Conservation (phyloP, 192 early-diverging fungal genomes). For the Entophlyctis luteolus region DNA sequence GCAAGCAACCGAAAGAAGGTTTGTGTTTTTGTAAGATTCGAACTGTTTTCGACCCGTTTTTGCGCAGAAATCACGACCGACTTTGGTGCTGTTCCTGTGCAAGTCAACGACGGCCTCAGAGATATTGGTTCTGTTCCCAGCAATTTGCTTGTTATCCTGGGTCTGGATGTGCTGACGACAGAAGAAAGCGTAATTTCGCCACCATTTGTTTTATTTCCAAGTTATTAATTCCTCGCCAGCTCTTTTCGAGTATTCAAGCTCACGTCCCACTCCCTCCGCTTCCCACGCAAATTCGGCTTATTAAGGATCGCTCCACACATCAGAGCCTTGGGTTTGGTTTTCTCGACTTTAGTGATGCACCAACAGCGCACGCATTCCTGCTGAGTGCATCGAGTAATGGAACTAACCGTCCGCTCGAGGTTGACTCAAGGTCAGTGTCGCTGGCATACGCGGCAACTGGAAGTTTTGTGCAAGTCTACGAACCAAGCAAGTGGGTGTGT, state of each 20-base stretch:
- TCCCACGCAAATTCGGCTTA: constrained; percentile 43
- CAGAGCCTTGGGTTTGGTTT: constrained; percentile 66
- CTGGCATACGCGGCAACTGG: constrained; percentile 53
- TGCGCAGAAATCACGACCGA: neutral
- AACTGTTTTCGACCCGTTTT: neutral
- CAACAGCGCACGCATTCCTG: constrained; percentile 7
- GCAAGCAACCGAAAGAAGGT: constrained; percentile 18
- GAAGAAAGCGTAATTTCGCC: constrained; percentile 48
- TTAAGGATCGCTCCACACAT: constrained; percentile 53
- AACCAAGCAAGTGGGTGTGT: constrained; percentile 53
- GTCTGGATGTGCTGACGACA: constrained; percentile 57
- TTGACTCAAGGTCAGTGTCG: constrained; percentile 43
- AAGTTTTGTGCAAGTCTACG: constrained; percentile 62
- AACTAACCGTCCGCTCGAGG: constrained; percentile 24
- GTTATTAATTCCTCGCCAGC: neutral
- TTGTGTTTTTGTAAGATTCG: neutral
- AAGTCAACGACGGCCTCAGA: constrained; percentile 56
- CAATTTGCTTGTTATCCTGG: constrained; percentile 52
- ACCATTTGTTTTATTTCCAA: neutral
- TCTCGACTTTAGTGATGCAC: constrained; percentile 48
- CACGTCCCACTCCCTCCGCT: constrained; percentile 19
- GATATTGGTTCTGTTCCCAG: constrained; percentile 55
- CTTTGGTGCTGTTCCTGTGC: neutral
- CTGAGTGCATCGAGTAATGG: neutral
- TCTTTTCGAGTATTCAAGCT: neutral